Evolutionary conservation across 78 protist genomes (phyloP).

Genomic region (Acrasis kona): DNA sequence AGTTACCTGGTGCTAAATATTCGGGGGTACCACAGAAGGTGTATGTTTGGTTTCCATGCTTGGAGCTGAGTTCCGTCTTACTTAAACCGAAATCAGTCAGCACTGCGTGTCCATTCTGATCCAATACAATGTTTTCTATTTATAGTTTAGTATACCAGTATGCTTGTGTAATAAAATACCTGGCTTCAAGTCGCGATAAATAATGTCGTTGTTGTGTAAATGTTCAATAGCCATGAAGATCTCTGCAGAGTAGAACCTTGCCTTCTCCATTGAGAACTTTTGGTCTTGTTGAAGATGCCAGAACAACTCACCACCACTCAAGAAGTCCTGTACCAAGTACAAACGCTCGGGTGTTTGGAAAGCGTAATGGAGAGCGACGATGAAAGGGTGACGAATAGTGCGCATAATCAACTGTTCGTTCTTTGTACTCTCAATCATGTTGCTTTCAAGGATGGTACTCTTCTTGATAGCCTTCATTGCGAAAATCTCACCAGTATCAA

Average conservation of each 20-base stretch:
- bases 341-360: slow-evolving; percentile 68
- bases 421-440: slow-evolving; percentile 67
- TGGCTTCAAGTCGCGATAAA: slow-evolving; percentile 79
- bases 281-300: slow-evolving; percentile 33
- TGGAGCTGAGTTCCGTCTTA: neutral
- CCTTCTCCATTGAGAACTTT: slow-evolving; percentile 33
- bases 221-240: slow-evolving; percentile 78
- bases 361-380: slow-evolving; percentile 55
- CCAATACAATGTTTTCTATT: slow-evolving; percentile 40
- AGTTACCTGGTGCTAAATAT: slow-evolving; percentile 78
- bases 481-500: slow-evolving; percentile 41
- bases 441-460: slow-evolving; percentile 40
- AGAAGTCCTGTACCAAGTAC: slow-evolving; percentile 63
- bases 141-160: no score
- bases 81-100: slow-evolving; percentile 34
- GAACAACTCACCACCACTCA: slow-evolving; percentile 83
- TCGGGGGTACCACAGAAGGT: slow-evolving; percentile 94
- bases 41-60: slow-evolving; percentile 33
- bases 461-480: slow-evolving; percentile 77
- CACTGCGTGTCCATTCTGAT: slow-evolving; percentile 17
- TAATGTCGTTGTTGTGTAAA: slow-evolving; percentile 70
- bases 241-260: slow-evolving; percentile 78
- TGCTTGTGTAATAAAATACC: no score
- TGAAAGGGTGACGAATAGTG: slow-evolving; percentile 65
- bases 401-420: slow-evolving; percentile 73